These are phyloP conservation scores for Trametes elegans DNA, from an alignment of 768 basidiomycete genomes.

Conservation along the genomic window DNA sequence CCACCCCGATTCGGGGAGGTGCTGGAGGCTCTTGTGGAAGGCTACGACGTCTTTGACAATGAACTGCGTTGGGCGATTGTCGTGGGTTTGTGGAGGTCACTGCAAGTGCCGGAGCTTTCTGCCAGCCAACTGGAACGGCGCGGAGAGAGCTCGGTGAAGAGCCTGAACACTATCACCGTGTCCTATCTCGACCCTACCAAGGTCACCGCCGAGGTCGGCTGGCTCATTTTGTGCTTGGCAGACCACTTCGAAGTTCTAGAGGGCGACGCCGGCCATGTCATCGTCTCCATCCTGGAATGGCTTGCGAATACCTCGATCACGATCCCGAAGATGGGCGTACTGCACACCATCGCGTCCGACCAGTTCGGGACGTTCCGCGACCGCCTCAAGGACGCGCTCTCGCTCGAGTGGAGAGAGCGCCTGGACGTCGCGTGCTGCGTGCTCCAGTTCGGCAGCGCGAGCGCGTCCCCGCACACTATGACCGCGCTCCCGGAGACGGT, in stretches of 20 bases:
- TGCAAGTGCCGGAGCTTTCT: constrained; percentile 22
- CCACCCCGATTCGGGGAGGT: constrained; percentile 46
- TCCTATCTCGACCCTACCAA: constrained; percentile 11
- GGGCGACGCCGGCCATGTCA: constrained; percentile 35
- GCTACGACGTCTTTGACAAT: constrained; percentile 25
- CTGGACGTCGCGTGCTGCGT: constrained; percentile 34
- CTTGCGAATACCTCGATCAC: constrained; percentile 28
- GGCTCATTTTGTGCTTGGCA: background rate
- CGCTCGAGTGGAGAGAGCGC: constrained; percentile 29
- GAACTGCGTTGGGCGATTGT: constrained; percentile 35
- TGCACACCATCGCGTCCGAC: constrained; percentile 41
- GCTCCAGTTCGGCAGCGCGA: constrained; percentile 15
- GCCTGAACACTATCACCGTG: constrained; percentile 11
- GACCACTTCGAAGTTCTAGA: constrained; percentile 25
- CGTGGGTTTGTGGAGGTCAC: constrained; percentile 28
- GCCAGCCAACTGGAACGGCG: constrained; percentile 5
- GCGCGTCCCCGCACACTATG: constrained; percentile 17
- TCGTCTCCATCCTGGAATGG: constrained; percentile 55
- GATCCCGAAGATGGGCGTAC: constrained; percentile 37
- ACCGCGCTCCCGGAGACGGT: constrained; percentile 40
- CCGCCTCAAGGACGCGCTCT: constrained; percentile 31
- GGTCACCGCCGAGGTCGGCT: constrained; percentile 8
- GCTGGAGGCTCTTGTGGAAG: constrained; percentile 30
- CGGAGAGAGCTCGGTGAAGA: background rate
- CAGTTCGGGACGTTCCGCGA: constrained; percentile 46